Evolutionary conservation across 2,329 filamentous ascomycete genomes (phyloP).

Genomic region (Aureobasidium zeae): DNA sequence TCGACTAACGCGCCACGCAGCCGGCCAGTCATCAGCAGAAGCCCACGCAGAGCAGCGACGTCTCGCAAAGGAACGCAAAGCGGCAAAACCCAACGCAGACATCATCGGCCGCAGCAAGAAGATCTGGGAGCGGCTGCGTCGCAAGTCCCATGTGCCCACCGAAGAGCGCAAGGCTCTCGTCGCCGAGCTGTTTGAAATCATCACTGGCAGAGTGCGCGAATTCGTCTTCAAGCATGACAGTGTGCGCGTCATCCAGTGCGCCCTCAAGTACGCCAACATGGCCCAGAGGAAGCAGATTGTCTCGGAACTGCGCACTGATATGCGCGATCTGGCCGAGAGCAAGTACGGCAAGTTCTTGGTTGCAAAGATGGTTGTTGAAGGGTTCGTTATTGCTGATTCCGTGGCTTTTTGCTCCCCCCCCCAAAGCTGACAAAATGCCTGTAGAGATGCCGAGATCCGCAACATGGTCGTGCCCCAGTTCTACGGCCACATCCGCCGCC

Average conservation of each 20-base stretch:
- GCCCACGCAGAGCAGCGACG: constrained; percentile 89
- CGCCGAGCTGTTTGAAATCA: constrained; percentile 80
- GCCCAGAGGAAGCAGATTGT: constrained; percentile 83
- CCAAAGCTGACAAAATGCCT: background rate
- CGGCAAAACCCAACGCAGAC: constrained; percentile 86
- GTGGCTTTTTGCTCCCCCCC: background rate
- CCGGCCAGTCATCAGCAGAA: constrained; percentile 61
- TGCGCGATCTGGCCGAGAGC: constrained; percentile 79
- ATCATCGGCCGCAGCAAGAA: constrained; percentile 84
- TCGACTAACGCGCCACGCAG: constrained; percentile 4
- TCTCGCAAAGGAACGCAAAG: constrained; percentile 77
- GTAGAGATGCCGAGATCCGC: constrained; percentile 68
- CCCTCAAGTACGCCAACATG: constrained; percentile 85
- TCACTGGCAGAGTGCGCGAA: constrained; percentile 83
- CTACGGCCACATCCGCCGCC: constrained; percentile 80
- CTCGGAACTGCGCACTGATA: constrained; percentile 73
- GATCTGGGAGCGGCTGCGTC: constrained; percentile 86
- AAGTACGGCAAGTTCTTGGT: constrained; percentile 97
- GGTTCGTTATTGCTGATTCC: too few species aligned
- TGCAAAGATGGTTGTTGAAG: constrained; percentile 89
- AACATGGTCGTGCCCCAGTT: constrained; percentile 90
- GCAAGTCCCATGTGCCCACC: constrained; percentile 85
- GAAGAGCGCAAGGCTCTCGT: constrained; percentile 83
- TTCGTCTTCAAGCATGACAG: constrained; percentile 98
- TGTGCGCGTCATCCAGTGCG: constrained; percentile 92